Percentiles rank a stretch among this genome's conserved stretches.
Evolutionary conservation across 768 basidiomycete genomes (phyloP).

Genomic region (Podaxis sp.): DNA sequence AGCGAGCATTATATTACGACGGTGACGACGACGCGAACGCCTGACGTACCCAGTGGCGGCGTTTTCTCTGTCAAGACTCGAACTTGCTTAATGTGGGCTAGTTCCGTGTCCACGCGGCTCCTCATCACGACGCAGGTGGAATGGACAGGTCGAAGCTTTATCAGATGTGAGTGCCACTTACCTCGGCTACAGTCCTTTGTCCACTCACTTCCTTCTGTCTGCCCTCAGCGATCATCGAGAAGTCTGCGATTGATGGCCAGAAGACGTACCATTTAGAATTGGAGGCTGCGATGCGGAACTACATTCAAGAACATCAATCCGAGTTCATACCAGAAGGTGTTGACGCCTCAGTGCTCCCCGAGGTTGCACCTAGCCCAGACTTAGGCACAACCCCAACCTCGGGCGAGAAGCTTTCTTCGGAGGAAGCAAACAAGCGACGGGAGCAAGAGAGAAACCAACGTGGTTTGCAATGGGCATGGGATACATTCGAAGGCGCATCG

Average conservation of each 20-base stretch:
- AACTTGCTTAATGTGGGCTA: slow-evolving; percentile 95
- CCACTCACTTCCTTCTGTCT: background rate
- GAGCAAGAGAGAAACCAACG: slow-evolving; percentile 71
- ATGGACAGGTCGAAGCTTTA: slow-evolving; percentile 96
- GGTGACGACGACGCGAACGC: slow-evolving; percentile 87
- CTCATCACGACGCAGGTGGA: slow-evolving; percentile 90
- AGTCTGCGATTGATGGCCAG: slow-evolving; percentile 88
- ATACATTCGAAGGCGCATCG: slow-evolving; percentile 77
- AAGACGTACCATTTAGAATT: slow-evolving; percentile 83
- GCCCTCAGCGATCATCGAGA: slow-evolving; percentile 84
- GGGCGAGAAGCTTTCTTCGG: slow-evolving; percentile 26
- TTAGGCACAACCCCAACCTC: slow-evolving; percentile 10
- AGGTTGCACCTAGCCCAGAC: slow-evolving; percentile 16
- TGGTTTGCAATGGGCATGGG: slow-evolving; percentile 85
- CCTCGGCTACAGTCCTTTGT: background rate
- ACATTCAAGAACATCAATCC: slow-evolving; percentile 85
- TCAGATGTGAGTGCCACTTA: slow-evolving; percentile 63
- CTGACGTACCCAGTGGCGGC: slow-evolving; percentile 92
- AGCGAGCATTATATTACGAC: slow-evolving; percentile 82
- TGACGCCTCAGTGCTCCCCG: slow-evolving; percentile 49
- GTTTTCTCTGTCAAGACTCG: slow-evolving; percentile 93
- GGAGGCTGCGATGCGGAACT: slow-evolving; percentile 80
- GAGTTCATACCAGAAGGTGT: slow-evolving; percentile 89
- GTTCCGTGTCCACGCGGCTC: slow-evolving; percentile 70
- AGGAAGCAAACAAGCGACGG: slow-evolving; percentile 56